A percentile compares a stretch with the other conserved stretches of the same genome.
phyloP scores from a whole-genome alignment of 1,139 yeast species.

The Candida gigantensis region DNA sequence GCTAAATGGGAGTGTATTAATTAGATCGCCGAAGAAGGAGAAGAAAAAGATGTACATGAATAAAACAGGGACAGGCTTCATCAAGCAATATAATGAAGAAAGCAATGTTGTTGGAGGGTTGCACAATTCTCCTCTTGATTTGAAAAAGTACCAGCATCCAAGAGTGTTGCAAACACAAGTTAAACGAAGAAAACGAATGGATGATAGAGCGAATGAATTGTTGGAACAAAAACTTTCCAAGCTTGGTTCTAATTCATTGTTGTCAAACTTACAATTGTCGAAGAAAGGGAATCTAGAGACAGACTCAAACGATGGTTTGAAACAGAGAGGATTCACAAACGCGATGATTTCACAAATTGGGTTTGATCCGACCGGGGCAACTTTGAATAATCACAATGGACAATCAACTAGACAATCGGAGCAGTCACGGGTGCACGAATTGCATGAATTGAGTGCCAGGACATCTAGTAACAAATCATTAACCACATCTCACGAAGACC shows the following conservation, averaged over 20 bases:
- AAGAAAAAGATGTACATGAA: conserved; percentile 27
- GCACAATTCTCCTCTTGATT: conserved; percentile 16
- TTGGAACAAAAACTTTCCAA: conserved; percentile 32
- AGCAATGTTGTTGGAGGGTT: conserved; percentile 20
- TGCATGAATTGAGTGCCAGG: conserved; percentile 25
- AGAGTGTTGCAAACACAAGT: conserved; percentile 39
- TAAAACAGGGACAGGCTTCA: conserved; percentile 13
- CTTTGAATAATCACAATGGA: conserved; percentile 8
- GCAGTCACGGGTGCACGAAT: conserved; percentile 21
- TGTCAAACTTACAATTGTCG: conserved; percentile 11
- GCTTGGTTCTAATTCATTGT: conserved; percentile 13
- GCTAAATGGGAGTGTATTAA: conserved; percentile 60
- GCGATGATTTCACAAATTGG: conserved; percentile 46
- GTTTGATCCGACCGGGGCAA: conserved; percentile 47
- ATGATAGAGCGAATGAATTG: conserved; percentile 34
- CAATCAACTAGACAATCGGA: conserved; percentile 17
- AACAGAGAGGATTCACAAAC: conserved; percentile 34
- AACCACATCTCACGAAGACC: conserved; percentile 22
- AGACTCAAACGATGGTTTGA: conserved; percentile 1
- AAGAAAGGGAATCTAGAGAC: background rate
- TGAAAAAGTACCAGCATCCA: conserved; percentile 44
- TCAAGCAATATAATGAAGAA: conserved; percentile 26
- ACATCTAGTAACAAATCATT: conserved; percentile 21
- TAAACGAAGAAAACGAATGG: conserved; percentile 33
- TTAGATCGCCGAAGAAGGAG: conserved; percentile 35